phyloP scores from a whole-genome alignment of 257 asterid species.

The Forsythia viridissima region DNA sequence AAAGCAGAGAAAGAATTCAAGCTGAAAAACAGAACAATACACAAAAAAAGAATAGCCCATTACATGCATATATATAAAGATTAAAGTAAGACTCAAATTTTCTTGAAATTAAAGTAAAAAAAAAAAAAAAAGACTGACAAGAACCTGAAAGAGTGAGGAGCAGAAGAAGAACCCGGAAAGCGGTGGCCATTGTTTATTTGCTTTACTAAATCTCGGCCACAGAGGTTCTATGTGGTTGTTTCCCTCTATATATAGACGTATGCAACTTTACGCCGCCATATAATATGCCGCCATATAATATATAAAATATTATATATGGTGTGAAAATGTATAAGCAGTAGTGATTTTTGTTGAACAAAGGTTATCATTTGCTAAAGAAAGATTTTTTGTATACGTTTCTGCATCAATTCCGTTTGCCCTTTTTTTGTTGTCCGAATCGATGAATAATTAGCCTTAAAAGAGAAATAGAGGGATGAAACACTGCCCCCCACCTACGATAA shows the following conservation, averaged over 20 bases:
- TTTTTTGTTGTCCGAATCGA: too few relatives aligned
- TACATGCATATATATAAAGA: constrained; percentile 23
- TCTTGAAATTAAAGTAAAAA: constrained; percentile 11
- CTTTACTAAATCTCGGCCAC: constrained; percentile 52
- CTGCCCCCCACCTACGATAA: too few relatives aligned
- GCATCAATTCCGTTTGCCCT: too few relatives aligned
- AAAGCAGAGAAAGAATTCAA: background rate
- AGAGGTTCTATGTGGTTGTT: constrained; percentile 31
- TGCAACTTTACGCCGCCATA: background rate
- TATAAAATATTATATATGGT: constrained; percentile 8
- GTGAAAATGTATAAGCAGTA: constrained; percentile 19
- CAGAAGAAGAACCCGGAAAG: constrained; percentile 54
- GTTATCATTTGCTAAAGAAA: constrained; percentile 18
- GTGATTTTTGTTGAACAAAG: background rate
- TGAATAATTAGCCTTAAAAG: too few relatives aligned
- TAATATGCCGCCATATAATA: background rate
- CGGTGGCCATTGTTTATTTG: constrained; percentile 73
- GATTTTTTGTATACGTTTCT: background rate
- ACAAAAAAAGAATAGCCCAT: constrained; percentile 3
- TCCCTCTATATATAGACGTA: constrained; percentile 27
- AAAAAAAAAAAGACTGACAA: constrained; percentile 13
- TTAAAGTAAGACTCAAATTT: background rate
- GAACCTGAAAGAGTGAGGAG: constrained; percentile 65
- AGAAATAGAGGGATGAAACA: too few relatives aligned
- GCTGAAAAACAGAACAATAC: background rate